Evolutionary conservation across 1,284 basidiomycete genomes (phyloP), one percentile per base, ranked within the genome.

Genomic region (Rhodotorula sp.): DNA sequence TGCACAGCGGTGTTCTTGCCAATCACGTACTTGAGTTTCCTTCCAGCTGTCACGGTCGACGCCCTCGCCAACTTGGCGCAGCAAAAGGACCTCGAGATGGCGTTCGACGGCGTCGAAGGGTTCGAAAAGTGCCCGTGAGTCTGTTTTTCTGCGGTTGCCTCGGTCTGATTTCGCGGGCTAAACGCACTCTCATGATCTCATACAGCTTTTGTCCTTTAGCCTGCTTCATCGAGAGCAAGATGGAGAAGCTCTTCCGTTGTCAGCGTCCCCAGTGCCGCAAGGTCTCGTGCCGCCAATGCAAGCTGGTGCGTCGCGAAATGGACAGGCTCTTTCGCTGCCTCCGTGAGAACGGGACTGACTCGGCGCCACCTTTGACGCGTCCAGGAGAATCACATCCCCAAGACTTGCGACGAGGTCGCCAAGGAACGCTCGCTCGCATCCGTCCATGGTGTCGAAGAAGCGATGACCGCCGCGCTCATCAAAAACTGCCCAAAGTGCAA

Each of bases 101-200:
- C 78, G n/a, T 69, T 69, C 19, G 59, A 69, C 38, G 75, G 70
- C 3, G 62, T 79, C 34, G 68, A 65, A 19, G 72, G 72, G 0
- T 64, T 79, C 31, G 76, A 75, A 23, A 74, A 68, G 34, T 79
- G 78, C 65, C 78, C 78, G 62, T 72, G n/a, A 12, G 70, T 66
- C 6, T 16, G 16, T 7, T 19, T 43, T 28, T 19, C 12, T 2
- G 19, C n/a, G 19, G 12, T 12, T 28, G 6, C 0, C 15, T 26
- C 38, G 4, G 14, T 23, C 7, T 19, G 16, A 18, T n/a, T 50
- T 8, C 21, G 49, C 49, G 14, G n/a, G 49, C 21, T 50, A 2
- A 50, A 50, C 8, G 1, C 19, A 1, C 14, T 1, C 23, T 18
- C 28, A 18, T 26, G 8, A 14, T 5, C 26, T 1, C 23, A 2